Percentiles rank a stretch among this genome's conserved stretches.
Conservation (phyloP, 805 yeast species). For the Kluyveromyces wickerhamii region DNA sequence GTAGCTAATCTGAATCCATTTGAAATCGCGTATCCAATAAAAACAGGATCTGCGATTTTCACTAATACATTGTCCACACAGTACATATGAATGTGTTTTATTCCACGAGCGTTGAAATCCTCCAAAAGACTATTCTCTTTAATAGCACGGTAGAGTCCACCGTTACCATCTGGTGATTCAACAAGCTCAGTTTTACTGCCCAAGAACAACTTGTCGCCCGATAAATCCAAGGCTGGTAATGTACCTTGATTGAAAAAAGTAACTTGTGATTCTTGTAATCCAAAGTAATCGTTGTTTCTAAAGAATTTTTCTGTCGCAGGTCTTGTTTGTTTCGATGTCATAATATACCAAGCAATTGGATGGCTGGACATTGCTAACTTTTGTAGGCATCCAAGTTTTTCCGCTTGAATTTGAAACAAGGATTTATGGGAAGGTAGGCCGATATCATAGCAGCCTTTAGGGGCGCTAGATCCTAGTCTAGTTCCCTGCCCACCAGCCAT, state of each 20-base stretch:
- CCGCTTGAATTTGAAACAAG: slow-evolving; percentile 89
- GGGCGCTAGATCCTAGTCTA: slow-evolving; percentile 78
- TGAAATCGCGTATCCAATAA: slow-evolving; percentile 71
- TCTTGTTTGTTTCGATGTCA: slow-evolving; percentile 91
- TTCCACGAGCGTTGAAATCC: slow-evolving; percentile 59
- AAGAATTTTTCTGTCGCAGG: slow-evolving; percentile 67
- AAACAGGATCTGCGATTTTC: slow-evolving; percentile 84
- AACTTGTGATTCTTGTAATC: slow-evolving; percentile 52
- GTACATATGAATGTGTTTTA: slow-evolving; percentile 90
- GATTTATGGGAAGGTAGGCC: slow-evolving; percentile 78
- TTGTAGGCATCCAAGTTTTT: slow-evolving; percentile 62
- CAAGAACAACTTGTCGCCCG: slow-evolving; percentile 64
- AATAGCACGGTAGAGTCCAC: slow-evolving; percentile 88
- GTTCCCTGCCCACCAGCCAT: slow-evolving; percentile 99
- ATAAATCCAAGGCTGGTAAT: slow-evolving; percentile 73
- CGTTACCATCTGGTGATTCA: slow-evolving; percentile 96
- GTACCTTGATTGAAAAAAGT: slow-evolving; percentile 91
- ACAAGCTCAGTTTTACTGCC: slow-evolving; percentile 49
- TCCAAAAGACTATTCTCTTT: slow-evolving; percentile 52
- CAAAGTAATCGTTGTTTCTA: slow-evolving; percentile 55
- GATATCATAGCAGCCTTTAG: slow-evolving; percentile 91
- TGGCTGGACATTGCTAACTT: slow-evolving; percentile 17
- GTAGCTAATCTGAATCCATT: slow-evolving; percentile 72
- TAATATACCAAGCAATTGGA: slow-evolving; percentile 74
- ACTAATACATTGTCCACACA: slow-evolving; percentile 94